These are phyloP conservation scores for Yamadazyma blattariae DNA, from an alignment of 1,139 yeast species.

Conservation along the genomic window DNA sequence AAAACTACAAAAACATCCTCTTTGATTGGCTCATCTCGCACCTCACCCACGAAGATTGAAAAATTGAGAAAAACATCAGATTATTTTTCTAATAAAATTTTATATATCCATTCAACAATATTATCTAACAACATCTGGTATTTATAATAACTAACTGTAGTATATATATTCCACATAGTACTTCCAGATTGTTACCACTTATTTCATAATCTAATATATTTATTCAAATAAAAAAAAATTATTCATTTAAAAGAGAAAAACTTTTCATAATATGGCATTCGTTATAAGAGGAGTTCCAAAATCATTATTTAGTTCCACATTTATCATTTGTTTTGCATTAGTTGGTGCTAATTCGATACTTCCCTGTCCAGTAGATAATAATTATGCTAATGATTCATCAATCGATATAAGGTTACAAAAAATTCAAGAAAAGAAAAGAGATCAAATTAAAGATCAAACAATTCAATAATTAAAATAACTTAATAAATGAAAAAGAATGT, in stretches of 20 bases:
- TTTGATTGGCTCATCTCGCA: conserved; percentile 11
- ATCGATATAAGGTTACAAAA: conserved; percentile 28
- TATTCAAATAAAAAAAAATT: neutral
- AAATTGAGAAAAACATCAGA: conserved; percentile 7
- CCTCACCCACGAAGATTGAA: conserved; percentile 5
- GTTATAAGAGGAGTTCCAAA: conserved; percentile 21
- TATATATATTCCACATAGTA: neutral
- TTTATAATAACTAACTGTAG: no score
- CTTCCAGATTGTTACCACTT: neutral
- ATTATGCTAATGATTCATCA: conserved; percentile 42
- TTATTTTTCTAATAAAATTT: conserved; percentile 4
- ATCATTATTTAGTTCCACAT: conserved; percentile 73
- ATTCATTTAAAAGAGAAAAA: neutral
- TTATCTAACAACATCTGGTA: no score
- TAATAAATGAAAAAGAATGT: neutral
- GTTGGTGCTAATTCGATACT: conserved; percentile 68
- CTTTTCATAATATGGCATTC: conserved; percentile 7
- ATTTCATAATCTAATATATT: neutral
- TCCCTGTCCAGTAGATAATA: conserved; percentile 71
- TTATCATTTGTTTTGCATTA: conserved; percentile 64
- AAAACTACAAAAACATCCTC: conserved; percentile 11
- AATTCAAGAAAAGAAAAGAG: conserved; percentile 4
- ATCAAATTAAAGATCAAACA: no score
- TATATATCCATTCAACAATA: neutral
- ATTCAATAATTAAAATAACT: neutral